Evolutionary conservation across 306 rosid genomes (phyloP).

Genomic region (Quercus dentata): DNA sequence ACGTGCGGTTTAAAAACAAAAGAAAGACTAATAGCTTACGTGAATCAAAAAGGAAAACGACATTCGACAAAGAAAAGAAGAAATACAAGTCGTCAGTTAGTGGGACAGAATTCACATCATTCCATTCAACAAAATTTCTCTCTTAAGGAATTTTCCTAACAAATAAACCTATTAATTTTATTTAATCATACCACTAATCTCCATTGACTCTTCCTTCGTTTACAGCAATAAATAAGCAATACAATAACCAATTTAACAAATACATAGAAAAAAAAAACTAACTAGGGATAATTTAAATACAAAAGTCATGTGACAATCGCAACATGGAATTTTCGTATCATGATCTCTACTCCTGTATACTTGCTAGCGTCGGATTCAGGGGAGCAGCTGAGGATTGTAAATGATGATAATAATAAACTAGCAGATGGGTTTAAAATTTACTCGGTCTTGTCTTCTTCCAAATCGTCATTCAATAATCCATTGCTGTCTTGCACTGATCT

Average conservation of each 20-base stretch:
- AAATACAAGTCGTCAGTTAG: not conserved
- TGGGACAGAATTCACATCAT: not conserved
- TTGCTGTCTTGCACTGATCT: slow-evolving; percentile 41
- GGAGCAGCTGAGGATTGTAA: slow-evolving; percentile 23
- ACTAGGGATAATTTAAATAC: not conserved
- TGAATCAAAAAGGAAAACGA: not conserved
- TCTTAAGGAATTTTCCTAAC: not conserved
- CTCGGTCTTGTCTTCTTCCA: slow-evolving; percentile 89
- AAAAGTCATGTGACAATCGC: not conserved
- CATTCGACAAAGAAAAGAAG: not conserved
- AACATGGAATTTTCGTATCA: slow-evolving; percentile 5
- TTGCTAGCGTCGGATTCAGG: not conserved
- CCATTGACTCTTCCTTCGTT: not conserved
- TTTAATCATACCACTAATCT: not conserved
- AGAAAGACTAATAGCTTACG: not conserved
- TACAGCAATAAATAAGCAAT: not conserved
- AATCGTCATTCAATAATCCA: slow-evolving; percentile 48
- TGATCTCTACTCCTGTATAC: slow-evolving; percentile 5
- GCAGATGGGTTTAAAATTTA: slow-evolving; percentile 28
- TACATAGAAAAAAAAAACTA: not conserved
- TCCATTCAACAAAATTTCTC: not conserved
- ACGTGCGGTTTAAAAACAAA: too few relatives aligned
- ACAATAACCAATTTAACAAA: slow-evolving; percentile 20
- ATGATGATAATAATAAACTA: slow-evolving; percentile 16
- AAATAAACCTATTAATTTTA: not conserved